Conservation (phyloP, 768 basidiomycete genomes). For the Suillus subluteus region DNA sequence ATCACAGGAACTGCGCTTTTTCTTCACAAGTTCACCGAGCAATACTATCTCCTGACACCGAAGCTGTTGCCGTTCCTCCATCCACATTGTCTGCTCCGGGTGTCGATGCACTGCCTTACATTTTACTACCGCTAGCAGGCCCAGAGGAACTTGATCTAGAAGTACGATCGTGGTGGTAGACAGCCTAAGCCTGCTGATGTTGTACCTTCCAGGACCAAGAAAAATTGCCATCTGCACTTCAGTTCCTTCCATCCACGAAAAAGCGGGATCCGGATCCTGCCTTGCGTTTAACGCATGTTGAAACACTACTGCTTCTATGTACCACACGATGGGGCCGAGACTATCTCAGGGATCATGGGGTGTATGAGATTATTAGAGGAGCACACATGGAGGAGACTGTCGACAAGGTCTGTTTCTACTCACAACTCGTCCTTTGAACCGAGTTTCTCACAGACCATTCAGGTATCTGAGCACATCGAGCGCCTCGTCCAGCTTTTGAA, state of each 20-base stretch:
- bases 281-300: conserved; percentile 83
- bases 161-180: conserved; percentile 40
- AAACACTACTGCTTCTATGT: conserved; percentile 86
- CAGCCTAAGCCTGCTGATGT: conserved; percentile 10
- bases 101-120: conserved; percentile 80
- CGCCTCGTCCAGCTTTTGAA: conserved; percentile 87
- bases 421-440: not conserved
- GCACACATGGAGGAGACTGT: conserved; percentile 79
- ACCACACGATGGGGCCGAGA: conserved; percentile 91
- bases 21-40: conserved; percentile 68
- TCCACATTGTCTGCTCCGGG: conserved; percentile 67
- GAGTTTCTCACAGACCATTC: conserved; percentile 5
- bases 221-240: conserved; percentile 77
- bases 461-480: conserved; percentile 89
- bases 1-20: conserved; percentile 77
- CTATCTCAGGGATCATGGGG: conserved; percentile 75
- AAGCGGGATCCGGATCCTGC: conserved; percentile 76
- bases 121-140: conserved; percentile 90
- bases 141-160: conserved; percentile 95
- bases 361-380: conserved; percentile 82
- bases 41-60: conserved; percentile 68
- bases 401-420: conserved; percentile 59
- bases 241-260: conserved; percentile 88
- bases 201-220: conserved; percentile 77
- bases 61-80: conserved; percentile 57